Percentiles rank a stretch among this genome's conserved stretches.
phyloP scores from a whole-genome alignment of 352 stramenopile species.

The Globisporangium takayamanum region DNA sequence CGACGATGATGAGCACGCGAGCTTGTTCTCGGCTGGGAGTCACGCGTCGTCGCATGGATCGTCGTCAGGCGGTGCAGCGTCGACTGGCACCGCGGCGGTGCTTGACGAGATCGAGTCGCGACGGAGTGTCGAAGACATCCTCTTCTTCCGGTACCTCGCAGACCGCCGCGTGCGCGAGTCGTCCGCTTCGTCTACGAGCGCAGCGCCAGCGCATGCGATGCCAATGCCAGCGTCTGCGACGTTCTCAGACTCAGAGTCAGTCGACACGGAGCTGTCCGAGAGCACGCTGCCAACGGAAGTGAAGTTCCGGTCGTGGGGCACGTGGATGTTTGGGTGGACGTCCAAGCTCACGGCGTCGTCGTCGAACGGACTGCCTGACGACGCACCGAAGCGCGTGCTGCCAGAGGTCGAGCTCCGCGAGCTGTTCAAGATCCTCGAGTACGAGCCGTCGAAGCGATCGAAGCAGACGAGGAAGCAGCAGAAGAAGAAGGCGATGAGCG shows the following conservation, averaged over 20 bases:
- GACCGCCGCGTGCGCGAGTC: slow-evolving; percentile 38
- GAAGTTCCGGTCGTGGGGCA: slow-evolving; percentile 72
- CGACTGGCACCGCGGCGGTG: slow-evolving; percentile 8
- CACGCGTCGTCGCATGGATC: not conserved
- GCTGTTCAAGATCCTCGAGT: slow-evolving; percentile 85
- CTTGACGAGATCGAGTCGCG: slow-evolving; percentile 72
- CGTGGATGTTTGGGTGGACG: slow-evolving; percentile 85
- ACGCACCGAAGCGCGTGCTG: slow-evolving; percentile 38
- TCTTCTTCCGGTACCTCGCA: slow-evolving; percentile 81
- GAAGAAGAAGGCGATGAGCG: slow-evolving; percentile 20
- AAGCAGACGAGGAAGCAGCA: slow-evolving; percentile 43
- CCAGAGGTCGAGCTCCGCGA: slow-evolving; percentile 79
- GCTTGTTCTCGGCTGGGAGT: not conserved
- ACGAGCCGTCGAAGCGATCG: slow-evolving; percentile 58
- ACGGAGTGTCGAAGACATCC: slow-evolving; percentile 71
- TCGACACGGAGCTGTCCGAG: slow-evolving; percentile 72
- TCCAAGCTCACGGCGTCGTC: slow-evolving; percentile 45
- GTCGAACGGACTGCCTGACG: slow-evolving; percentile 18
- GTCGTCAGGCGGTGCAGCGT: not conserved
- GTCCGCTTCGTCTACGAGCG: slow-evolving; percentile 12
- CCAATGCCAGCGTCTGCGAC: slow-evolving; percentile 36
- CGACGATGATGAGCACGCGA: slow-evolving; percentile 16
- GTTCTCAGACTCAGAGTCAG: slow-evolving; percentile 72
- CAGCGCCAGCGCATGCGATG: slow-evolving; percentile 18
- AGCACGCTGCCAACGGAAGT: slow-evolving; percentile 65